Evolutionary conservation across 73 alveolate species (phyloP), one percentile per base, ranked within the genome.

Genomic region (Paramecium sonneborni): DNA sequence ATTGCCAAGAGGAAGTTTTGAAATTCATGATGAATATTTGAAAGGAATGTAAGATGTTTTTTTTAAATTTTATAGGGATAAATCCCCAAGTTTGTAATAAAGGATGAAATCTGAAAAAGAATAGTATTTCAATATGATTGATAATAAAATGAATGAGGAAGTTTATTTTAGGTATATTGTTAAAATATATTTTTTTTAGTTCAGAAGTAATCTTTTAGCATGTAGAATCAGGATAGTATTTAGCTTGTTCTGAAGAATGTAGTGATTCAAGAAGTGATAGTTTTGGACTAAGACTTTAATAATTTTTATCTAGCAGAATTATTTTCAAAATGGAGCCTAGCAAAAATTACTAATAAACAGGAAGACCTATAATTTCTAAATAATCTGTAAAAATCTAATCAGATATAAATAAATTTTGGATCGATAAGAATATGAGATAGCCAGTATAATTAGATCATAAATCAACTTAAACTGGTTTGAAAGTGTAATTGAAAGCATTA

Each of bases 1-100:
- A 32, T 24, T 67, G 12, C 85, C 85, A 15, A 24, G 85, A 67
- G 85, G 85, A 28, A 67, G 52, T 14, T 67, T 67, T 67, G 85
- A 67, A 34, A 67, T 67, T n/a, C 85, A 67, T 67, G 85, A 67
- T 67, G 85, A 67, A 34, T 67, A 32, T 67, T 67, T 67, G 85
- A 67, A 67, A 52, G 68, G 68, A 52, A 18, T 52, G 68, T 52
- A 52, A 52, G 15, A 3, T 15, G 18, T 15, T 52, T 6, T n/a
- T 9, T 18, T 30, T 52, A 52, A 52, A 1, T 15, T n/a, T 3
- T 9, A 12, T 52, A 52, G 68, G 68, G 68, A 52, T 52, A 52
- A 52, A 52, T 52, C 68, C 6, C 68, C 68, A 21, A 52, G 68
- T 52, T 52, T 52, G 7, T 30, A 52, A 52, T 18, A 52, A 30